These are phyloP conservation scores for Euphorbia corollata DNA, from an alignment of 441 rosid species.

Conservation along the genomic window DNA sequence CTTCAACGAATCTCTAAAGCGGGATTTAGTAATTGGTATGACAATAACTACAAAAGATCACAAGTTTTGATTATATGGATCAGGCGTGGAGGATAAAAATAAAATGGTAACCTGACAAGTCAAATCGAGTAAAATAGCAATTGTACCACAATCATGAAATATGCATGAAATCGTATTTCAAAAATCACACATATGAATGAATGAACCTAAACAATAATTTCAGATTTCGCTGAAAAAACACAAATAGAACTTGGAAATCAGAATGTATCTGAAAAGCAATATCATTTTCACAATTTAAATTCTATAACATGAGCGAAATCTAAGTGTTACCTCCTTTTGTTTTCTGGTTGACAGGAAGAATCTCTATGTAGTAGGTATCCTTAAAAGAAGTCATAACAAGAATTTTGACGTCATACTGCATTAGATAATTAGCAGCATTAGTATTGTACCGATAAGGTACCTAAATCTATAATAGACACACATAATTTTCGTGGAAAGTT, in stretches of 20 bases:
- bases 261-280: neutral
- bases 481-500: no score
- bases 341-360: constrained; percentile 58
- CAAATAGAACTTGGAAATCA: neutral
- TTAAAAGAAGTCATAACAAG: constrained; percentile 80
- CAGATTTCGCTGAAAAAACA: neutral
- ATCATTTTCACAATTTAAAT: neutral
- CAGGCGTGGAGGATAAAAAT: no score
- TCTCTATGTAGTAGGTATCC: constrained; percentile 83
- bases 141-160: neutral
- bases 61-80: no score
- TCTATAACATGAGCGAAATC: constrained; percentile 1
- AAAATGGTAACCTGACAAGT: no score
- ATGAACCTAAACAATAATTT: neutral
- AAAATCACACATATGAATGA: neutral
- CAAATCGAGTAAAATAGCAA: neutral
- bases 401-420: constrained; percentile 83
- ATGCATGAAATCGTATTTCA: neutral
- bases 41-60: neutral
- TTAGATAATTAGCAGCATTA: constrained; percentile 9
- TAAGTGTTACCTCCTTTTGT: constrained; percentile 53
- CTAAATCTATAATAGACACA: neutral
- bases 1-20: neutral
- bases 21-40: neutral
- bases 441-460: constrained; percentile 5